Evolutionary conservation across 805 yeast species (phyloP), one percentile per base, ranked within the genome.

Genomic region (Yamadazyma philogaea): DNA sequence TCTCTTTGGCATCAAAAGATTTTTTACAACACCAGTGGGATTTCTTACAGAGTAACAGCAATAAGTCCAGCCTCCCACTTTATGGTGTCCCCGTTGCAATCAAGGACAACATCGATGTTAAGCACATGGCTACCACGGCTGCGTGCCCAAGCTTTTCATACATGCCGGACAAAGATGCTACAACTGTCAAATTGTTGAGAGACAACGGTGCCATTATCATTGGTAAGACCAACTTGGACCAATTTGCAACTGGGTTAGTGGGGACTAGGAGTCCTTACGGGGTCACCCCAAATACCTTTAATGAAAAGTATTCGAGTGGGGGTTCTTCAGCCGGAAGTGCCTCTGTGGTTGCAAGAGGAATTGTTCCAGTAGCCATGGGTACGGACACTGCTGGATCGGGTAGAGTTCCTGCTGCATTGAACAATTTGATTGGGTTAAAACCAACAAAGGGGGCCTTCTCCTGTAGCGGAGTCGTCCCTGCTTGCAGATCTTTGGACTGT

Each of bases 371-470:
- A 37, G 76, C 96, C 1, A 72, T 91, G 53, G 97, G 97, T 28
- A 93, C 98, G 5, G 99, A 91, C 60, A 91, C 99, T 28, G 99
- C 99, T 7, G 99, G 99, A 17, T 87, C 96, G 5, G 97, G 97
- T 32, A 79, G 99, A 57, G 99, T 91, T 24, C 99, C 99, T 20
- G 98, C 98, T 19, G 91, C 89, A 22, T 72, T 91, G 51, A 91
- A 91, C 74, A 93, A 93, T 64, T 67, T 89, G 53, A 77, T 91
- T 50, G 98, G 98, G 16, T 76, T 93, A 51, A 91, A 91, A 64
- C 98, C 99, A 30, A 82, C 97, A 1, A 80, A 81, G 48, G 99
- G 99, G 42, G 79, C 79, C 1, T 82, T 91, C 54, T 86, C 96
- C 7, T 81, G 95, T 44, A 61, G 72, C 3, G 99, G 99, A 48